Evolutionary conservation across 108 stramenopile genomes (phyloP), one percentile per base, ranked within the genome.

Genomic region (Pseudonitzschia pungens): DNA sequence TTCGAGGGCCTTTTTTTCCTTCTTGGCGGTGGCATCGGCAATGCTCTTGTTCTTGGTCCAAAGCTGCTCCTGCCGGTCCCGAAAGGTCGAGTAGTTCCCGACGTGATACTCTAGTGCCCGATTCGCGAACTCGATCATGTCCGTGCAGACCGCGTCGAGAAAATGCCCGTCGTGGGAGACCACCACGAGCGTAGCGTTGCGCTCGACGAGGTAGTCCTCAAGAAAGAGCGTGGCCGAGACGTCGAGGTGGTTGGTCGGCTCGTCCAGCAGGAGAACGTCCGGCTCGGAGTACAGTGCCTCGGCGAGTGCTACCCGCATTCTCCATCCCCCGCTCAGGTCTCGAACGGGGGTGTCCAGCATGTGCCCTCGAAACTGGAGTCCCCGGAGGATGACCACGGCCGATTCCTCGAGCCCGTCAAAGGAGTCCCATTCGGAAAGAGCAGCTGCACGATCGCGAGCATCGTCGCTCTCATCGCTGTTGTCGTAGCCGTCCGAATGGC

Each of bases 221-320:
- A 97, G 68, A 89, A 92, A 95, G 42, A 83, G 72, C 57, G 95
- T 80, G 65, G 86, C 94, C 69, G 86, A 79, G 41, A 96, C 74
- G 74, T 97, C 97, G 60, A 98, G 69, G 78, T 98, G 97, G 81
- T 97, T 86, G n/a, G 92, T 91, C 0, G 95, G 95, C 60, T 96
- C 92, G 58, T 93, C 92, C 7, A 92, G 72, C 4, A 97, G 73
- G 28, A 98, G 78, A 60, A 98, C 70, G 71, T 97, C 96, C 56
- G 79, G 42, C 14, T 62, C 9, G 3, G 67, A 73, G 72, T 80
- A 87, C n/a, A 87, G 79, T 60, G 97, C 94, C 41, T 81, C 74
- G 36, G 93, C 92, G 31, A 96, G 66, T 24, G 94, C 92, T 29
- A 96, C 84, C 74, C 95, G 86, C 97, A 97, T 96, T 52, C 96